Conservation (phyloP, 208 protist species). For the Angomonas deanei region DNA sequence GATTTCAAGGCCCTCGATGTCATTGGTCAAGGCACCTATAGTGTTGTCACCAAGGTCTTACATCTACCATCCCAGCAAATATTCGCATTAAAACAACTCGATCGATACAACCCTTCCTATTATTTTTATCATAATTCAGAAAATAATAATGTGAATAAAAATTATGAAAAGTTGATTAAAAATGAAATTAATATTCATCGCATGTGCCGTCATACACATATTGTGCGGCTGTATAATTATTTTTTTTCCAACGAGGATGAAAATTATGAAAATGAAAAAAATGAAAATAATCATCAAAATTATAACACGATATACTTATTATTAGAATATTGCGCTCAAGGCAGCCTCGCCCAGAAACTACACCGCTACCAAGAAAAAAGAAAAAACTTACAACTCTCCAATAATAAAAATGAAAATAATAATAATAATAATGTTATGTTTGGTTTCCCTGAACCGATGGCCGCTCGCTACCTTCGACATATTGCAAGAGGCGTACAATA, state of each 20-base stretch:
- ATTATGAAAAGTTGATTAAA: constrained; percentile 31
- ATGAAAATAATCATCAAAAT: neutral
- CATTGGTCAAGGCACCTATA: constrained; percentile 70
- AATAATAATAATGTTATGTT: too few relatives aligned
- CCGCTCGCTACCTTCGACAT: constrained; percentile 60
- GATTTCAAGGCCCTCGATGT: constrained; percentile 58
- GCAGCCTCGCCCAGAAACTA: constrained; percentile 32
- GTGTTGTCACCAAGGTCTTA: constrained; percentile 55
- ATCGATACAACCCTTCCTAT: constrained; percentile 8
- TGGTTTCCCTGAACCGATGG: constrained; percentile 32
- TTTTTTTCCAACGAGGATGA: constrained; percentile 29
- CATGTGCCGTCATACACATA: constrained; percentile 67
- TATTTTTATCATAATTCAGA: neutral
- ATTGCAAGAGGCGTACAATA: constrained; percentile 60
- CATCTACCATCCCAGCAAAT: constrained; percentile 45
- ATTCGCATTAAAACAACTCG: constrained; percentile 77
- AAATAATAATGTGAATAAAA: neutral
- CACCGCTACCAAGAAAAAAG: neutral
- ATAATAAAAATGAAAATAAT: neutral
- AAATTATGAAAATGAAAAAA: neutral
- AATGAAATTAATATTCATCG: constrained; percentile 85
- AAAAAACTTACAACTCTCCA: neutral
- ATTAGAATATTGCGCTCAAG: constrained; percentile 63
- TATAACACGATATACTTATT: constrained; percentile 39
- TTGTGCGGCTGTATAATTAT: constrained; percentile 83